phyloP scores from a whole-genome alignment of 1,139 yeast genomes.

The Hanseniaspora gamundiae region DNA sequence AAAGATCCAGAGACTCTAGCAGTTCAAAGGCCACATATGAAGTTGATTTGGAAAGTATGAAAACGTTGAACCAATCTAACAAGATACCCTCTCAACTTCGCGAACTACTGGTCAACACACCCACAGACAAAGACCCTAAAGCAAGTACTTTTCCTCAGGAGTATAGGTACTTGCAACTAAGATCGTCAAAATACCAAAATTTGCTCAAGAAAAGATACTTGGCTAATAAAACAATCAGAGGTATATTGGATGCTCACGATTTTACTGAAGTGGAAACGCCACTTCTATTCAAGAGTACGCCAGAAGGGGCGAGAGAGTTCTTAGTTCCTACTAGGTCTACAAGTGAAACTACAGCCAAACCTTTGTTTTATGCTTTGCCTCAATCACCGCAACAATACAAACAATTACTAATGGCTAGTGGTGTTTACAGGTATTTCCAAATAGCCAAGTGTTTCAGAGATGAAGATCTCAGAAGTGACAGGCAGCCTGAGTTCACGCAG shows the following conservation, averaged over 20 bases:
- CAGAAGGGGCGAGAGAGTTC: constrained; percentile 96
- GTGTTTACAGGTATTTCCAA: constrained; percentile 76
- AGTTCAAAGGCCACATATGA: constrained; percentile 35
- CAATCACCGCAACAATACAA: constrained; percentile 98
- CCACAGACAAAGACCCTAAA: constrained; percentile 16
- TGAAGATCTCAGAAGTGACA: constrained; percentile 85
- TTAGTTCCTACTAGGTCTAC: constrained; percentile 69
- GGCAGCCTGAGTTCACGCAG: constrained; percentile 97
- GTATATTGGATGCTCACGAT: constrained; percentile 32
- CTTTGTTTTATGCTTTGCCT: constrained; percentile 75
- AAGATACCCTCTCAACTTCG: constrained; percentile 62
- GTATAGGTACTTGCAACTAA: constrained; percentile 65
- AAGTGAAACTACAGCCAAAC: constrained; percentile 17
- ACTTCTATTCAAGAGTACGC: constrained; percentile 81
- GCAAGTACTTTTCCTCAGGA: constrained; percentile 60
- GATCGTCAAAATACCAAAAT: constrained; percentile 49
- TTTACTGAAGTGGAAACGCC: constrained; percentile 93
- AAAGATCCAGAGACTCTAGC: constrained; percentile 13
- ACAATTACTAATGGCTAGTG: constrained; percentile 89
- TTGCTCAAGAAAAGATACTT: constrained; percentile 50
- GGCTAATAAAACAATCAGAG: constrained; percentile 45
- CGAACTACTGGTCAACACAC: constrained; percentile 32
- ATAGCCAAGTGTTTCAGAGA: constrained; percentile 91
- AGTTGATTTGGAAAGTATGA: constrained; percentile 38
- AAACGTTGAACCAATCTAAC: constrained; percentile 53